Percentiles rank a stretch among this genome's conserved stretches.
These are phyloP conservation scores for Basipetospora chlamydospora DNA, from an alignment of 2,329 filamentous ascomycete genomes.

Conservation along the genomic window DNA sequence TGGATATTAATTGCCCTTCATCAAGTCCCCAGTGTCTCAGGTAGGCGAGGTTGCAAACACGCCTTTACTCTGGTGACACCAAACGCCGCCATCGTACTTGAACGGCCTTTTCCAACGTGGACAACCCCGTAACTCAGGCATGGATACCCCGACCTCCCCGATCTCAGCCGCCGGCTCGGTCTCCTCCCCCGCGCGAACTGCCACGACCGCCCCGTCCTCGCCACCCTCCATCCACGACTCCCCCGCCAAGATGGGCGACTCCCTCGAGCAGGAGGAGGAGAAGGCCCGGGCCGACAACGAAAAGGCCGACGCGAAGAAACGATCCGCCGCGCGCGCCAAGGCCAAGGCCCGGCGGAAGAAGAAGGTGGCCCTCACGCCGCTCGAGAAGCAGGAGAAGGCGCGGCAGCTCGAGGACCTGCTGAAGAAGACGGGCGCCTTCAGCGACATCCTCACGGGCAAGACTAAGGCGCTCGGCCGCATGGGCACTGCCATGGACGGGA, in stretches of 20 bases:
- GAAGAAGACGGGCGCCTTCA: conserved; percentile 44
- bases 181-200: too few relatives aligned
- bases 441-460: conserved; percentile 48
- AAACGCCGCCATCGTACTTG: too few relatives aligned
- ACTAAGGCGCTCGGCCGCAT: conserved; percentile 48
- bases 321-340: conserved; percentile 24
- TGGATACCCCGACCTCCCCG: too few relatives aligned
- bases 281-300: conserved; percentile 22
- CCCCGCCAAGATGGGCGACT: too few relatives aligned
- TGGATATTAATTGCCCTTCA: too few relatives aligned
- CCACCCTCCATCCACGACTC: neutral
- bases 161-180: too few relatives aligned
- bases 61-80: too few relatives aligned
- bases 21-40: too few relatives aligned
- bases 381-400: conserved; percentile 42
- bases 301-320: conserved; percentile 32
- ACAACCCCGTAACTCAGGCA: too few relatives aligned
- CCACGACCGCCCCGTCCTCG: conserved; percentile 1
- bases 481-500: conserved; percentile 44
- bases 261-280: conserved; percentile 13
- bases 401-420: conserved; percentile 44
- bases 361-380: conserved; percentile 32
- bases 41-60: too few relatives aligned
- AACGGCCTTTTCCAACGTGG: too few relatives aligned
- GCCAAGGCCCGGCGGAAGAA: conserved; percentile 32